Evolutionary conservation across 768 basidiomycete species (phyloP).

Genomic region (Pholiota microspora): DNA sequence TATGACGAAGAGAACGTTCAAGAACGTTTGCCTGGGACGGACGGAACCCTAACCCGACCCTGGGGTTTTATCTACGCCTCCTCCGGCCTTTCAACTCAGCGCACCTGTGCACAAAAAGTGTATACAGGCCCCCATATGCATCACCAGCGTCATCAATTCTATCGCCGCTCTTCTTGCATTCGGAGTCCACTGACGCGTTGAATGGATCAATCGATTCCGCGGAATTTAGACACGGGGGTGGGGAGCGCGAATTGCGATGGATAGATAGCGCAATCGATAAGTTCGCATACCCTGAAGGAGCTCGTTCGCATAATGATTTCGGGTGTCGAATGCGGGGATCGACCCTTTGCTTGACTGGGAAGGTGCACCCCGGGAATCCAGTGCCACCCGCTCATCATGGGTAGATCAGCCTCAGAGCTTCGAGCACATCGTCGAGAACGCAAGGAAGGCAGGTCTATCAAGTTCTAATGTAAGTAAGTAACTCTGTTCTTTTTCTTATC

Average conservation of each 20-base stretch:
- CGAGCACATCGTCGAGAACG: constrained; percentile 4
- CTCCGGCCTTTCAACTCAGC: background rate
- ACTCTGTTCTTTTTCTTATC: background rate
- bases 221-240: background rate
- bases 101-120: background rate
- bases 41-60: background rate
- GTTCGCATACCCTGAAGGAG: background rate
- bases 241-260: background rate
- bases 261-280: constrained; percentile 13
- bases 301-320: too few species aligned
- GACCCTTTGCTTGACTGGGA: background rate
- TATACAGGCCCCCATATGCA: too few species aligned
- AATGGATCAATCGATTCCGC: background rate
- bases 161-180: background rate
- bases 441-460: constrained; percentile 1
- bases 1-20: background rate
- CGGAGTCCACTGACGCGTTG: background rate
- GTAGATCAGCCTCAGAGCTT: background rate
- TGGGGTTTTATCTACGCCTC: background rate
- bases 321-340: background rate
- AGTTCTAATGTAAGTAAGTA: background rate
- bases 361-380: background rate
- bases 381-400: background rate
- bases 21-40: background rate
- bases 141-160: background rate